Percentiles rank a stretch among this genome's conserved stretches.
phyloP scores from a whole-genome alignment of 1,139 yeast species.

The Suhomyces bokatorum region DNA sequence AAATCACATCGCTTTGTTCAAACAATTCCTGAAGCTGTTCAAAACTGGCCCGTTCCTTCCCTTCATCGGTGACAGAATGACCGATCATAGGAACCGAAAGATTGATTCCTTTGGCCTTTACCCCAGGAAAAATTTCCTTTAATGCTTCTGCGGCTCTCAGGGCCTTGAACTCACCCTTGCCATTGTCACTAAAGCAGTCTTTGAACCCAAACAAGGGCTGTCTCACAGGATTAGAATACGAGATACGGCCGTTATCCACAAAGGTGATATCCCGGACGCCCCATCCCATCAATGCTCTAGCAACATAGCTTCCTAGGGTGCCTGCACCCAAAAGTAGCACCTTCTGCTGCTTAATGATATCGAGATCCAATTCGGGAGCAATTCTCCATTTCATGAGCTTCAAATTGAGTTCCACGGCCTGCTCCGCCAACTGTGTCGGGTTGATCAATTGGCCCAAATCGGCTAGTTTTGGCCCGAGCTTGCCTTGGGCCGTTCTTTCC shows the following conservation, averaged over 20 bases:
- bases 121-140: slow-evolving; percentile 74
- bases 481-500: slow-evolving; percentile 79
- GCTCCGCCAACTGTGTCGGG: slow-evolving; percentile 80
- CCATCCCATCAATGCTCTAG: slow-evolving; percentile 89
- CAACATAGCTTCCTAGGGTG: slow-evolving; percentile 89
- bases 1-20: slow-evolving; percentile 70
- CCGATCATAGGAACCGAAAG: slow-evolving; percentile 96
- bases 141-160: slow-evolving; percentile 71
- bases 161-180: slow-evolving; percentile 71
- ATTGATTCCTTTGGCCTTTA: slow-evolving; percentile 57
- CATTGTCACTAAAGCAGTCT: slow-evolving; percentile 66
- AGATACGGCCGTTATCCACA: slow-evolving; percentile 85
- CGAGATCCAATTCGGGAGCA: slow-evolving; percentile 77
- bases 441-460: slow-evolving; percentile 79
- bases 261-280: slow-evolving; percentile 83
- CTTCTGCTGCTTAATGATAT: slow-evolving; percentile 55
- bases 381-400: slow-evolving; percentile 97
- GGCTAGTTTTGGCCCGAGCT: slow-evolving; percentile 77
- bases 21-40: slow-evolving; percentile 55
- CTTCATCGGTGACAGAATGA: slow-evolving; percentile 67
- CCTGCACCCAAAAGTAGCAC: slow-evolving; percentile 93
- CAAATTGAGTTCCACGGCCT: slow-evolving; percentile 86
- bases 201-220: slow-evolving; percentile 81
- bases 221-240: slow-evolving; percentile 92
- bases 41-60: slow-evolving; percentile 50